Evolutionary conservation across 176 grass and related monocot genomes (phyloP).

Genomic region (Eragrostis curvula): DNA sequence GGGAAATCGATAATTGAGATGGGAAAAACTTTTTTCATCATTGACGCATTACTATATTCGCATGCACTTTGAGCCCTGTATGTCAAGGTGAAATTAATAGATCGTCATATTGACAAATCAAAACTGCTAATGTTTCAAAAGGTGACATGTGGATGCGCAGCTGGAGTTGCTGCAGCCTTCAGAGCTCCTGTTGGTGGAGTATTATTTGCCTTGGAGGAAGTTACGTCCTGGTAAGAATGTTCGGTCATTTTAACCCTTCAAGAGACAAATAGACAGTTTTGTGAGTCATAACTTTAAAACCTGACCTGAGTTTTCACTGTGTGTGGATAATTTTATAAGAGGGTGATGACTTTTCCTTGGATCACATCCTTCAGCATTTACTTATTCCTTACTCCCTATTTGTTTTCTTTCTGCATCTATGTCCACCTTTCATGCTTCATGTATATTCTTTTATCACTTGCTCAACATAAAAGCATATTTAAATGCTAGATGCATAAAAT

Average conservation of each 20-base stretch:
- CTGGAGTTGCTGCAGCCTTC: slow-evolving; percentile 99
- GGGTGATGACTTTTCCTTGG: background rate
- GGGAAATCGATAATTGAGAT: background rate
- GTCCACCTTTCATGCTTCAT: background rate
- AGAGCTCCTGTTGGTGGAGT: slow-evolving; percentile 99
- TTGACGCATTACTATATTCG: background rate
- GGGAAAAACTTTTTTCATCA: background rate
- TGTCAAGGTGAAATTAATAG: slow-evolving; percentile 12
- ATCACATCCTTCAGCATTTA: background rate
- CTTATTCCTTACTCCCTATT: background rate
- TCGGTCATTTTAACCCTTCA: background rate
- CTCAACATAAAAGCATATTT: background rate
- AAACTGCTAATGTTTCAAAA: slow-evolving; percentile 83
- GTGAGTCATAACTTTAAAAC: background rate
- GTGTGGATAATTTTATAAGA: background rate
- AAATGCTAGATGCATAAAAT: background rate
- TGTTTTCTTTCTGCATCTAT: background rate
- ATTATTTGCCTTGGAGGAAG: slow-evolving; percentile 93
- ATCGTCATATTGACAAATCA: slow-evolving; percentile 44
- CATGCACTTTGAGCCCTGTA: background rate
- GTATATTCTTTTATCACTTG: background rate
- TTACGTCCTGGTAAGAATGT: slow-evolving; percentile 87
- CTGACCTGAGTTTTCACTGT: background rate
- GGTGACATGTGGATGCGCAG: slow-evolving; percentile 99
- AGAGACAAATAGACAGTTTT: slow-evolving; percentile 15